Percentiles rank a stretch among this genome's conserved stretches.
These are phyloP conservation scores for Phytopythium helicoides DNA, from an alignment of 352 stramenopile species.

Conservation along the genomic window DNA sequence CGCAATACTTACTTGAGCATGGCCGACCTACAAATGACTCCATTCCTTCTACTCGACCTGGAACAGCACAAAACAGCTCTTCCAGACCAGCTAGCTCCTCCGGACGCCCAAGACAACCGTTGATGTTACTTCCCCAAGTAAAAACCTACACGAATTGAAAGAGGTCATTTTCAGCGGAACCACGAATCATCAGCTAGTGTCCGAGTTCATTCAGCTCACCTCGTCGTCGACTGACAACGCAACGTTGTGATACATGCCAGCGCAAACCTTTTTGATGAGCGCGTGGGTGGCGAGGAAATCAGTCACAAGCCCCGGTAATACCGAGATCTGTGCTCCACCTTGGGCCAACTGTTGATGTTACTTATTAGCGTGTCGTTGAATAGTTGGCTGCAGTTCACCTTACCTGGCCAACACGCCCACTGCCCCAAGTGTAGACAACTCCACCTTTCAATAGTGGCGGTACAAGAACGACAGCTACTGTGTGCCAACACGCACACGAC, in stretches of 20 bases:
- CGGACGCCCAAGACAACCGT: constrained; percentile 83
- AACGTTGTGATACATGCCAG: constrained; percentile 91
- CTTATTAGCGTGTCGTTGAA: neutral
- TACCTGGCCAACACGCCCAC: constrained; percentile 90
- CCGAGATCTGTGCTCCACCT: constrained; percentile 67
- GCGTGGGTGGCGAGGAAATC: constrained; percentile 81
- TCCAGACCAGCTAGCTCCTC: constrained; percentile 69
- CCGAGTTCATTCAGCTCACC: too few species aligned
- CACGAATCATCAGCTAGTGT: too few species aligned
- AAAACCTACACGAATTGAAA: constrained; percentile 62
- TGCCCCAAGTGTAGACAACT: constrained; percentile 93
- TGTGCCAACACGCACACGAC: constrained; percentile 86
- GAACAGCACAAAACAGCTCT: constrained; percentile 81
- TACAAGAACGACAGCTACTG: constrained; percentile 87
- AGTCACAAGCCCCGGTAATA: constrained; percentile 67
- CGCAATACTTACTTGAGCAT: constrained; percentile 50
- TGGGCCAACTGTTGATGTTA: constrained; percentile 50
- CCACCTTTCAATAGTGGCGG: constrained; percentile 82
- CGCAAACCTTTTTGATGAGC: constrained; percentile 83
- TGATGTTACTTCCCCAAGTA: constrained; percentile 92
- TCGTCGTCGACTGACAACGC: constrained; percentile 90
- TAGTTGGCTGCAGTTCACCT: constrained; percentile 2
- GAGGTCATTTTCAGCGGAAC: too few species aligned
- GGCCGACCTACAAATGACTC: constrained; percentile 63
- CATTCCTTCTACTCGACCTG: constrained; percentile 71